Evolutionary conservation across 2,329 filamentous ascomycete species (phyloP), one percentile per base, ranked within the genome.

Genomic region (Fusarium illudens): DNA sequence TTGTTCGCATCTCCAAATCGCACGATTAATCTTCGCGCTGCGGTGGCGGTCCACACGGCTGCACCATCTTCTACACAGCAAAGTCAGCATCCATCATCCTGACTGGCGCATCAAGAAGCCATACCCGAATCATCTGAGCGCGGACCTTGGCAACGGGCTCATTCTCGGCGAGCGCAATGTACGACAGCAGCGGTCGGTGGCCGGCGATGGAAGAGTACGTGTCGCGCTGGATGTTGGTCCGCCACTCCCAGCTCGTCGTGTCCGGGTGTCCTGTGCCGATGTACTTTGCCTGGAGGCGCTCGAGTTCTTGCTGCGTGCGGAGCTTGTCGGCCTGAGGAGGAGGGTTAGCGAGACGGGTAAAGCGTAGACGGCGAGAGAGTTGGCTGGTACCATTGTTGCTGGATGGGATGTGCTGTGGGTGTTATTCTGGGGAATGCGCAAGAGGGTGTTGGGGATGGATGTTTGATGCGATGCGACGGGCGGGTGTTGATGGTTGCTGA

Each of bases 171-270:
- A 98, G 89, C 17, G 92, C 87, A 84, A 97, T 94, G 79, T 97
- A 97, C 36, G 92, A 89, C 15, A 98, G 85, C 64, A 97, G 85
- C 8, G 94, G 92, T 15, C 94, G 92, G 78, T 99, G 96, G 19
- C 96, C 96, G 68, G 96, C 87, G 74, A 97, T 94, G 67, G 90
- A 94, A 19, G 94, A 89, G 77, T 95, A 94, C 20, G 91, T 96
- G 83, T 99, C 96, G 78, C 96, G 94, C 77, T 94, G 88, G 77
- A 98, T 95, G 83, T 98, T 99, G 63, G 92, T 94, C 52, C 91
- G 91, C 94, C 94, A 99, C 82, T 99, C 96, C 89, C 96, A 96
- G 79, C 93, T 96, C 25, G 94, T 97, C 13, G 95, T 98, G 82
- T 99, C 96, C 42, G 95, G 93, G 80, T 97, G 94, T 22, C 96